These are phyloP conservation scores for Fraxinus platypoda DNA, from an alignment of 305 asterid species.

Conservation along the genomic window DNA sequence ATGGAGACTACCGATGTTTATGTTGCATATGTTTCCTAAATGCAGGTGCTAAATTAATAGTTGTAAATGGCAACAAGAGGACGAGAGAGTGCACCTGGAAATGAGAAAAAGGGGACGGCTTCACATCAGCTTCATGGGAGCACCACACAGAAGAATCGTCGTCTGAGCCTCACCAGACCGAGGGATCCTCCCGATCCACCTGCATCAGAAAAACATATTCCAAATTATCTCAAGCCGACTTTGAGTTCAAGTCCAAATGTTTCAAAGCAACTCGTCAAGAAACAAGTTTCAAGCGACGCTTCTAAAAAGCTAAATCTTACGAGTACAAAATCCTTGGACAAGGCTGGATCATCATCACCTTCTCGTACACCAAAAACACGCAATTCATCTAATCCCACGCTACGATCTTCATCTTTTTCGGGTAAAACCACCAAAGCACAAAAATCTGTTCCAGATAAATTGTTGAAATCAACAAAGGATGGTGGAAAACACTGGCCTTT, in stretches of 20 bases:
- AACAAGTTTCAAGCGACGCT: conserved; percentile 26
- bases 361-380: conserved; percentile 22
- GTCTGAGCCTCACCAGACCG: conserved; percentile 32
- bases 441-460: conserved; percentile 24
- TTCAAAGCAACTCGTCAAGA: conserved; percentile 34
- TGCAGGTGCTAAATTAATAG: not conserved
- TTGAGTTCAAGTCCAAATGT: conserved; percentile 14
- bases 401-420: conserved; percentile 27
- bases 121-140: conserved; percentile 15
- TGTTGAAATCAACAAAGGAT: conserved; percentile 19
- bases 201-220: conserved; percentile 31
- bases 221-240: conserved; percentile 42
- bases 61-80: conserved; percentile 56
- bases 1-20: not conserved
- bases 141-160: conserved; percentile 21
- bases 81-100: conserved; percentile 37
- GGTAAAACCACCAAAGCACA: conserved; percentile 2
- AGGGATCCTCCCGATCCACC: conserved; percentile 17
- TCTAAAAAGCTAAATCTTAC: not conserved
- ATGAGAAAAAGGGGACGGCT: conserved; percentile 40
- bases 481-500: conserved; percentile 2
- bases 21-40: not conserved
- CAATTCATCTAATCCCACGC: conserved; percentile 25
- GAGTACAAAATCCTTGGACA: conserved; percentile 30
- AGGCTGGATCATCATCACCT: conserved; percentile 16